A percentile compares a stretch with the other conserved stretches of the same genome.
Conservation (phyloP, 495 filamentous ascomycete genomes). For the Hypoxylon perforatum region DNA sequence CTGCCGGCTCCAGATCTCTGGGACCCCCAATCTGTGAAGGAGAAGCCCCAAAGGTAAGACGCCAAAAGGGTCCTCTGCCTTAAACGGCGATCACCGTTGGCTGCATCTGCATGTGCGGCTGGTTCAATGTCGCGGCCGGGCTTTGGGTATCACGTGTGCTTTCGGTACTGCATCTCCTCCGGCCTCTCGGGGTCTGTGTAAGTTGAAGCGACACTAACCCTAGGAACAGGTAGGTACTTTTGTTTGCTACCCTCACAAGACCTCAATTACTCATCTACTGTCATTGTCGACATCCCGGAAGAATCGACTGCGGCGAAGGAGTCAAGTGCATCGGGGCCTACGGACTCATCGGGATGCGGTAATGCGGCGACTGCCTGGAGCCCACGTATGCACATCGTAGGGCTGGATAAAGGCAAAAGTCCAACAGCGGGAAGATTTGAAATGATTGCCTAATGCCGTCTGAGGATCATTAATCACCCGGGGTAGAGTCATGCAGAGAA, state of each 20-base stretch:
- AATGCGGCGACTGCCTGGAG: not conserved
- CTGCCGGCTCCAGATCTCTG: constrained; percentile 37
- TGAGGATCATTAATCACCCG: constrained; percentile 18
- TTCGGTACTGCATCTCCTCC: constrained; percentile 11
- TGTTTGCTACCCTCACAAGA: not conserved
- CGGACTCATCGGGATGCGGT: constrained; percentile 26
- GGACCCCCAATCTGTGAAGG: constrained; percentile 11
- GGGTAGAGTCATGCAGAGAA: not conserved
- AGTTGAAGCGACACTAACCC: not conserved
- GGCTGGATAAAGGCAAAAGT: constrained; percentile 28
- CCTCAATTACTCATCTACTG: constrained; percentile 7
- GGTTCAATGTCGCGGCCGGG: constrained; percentile 23
- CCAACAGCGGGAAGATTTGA: constrained; percentile 21
- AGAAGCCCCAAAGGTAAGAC: constrained; percentile 12
- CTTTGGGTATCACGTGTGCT: constrained; percentile 35
- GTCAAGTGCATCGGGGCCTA: not conserved
- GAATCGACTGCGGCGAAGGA: not conserved
- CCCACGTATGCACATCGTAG: constrained; percentile 3
- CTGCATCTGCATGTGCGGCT: constrained; percentile 1
- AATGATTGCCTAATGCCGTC: not conserved
- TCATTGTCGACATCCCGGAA: not conserved
- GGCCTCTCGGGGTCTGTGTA: constrained; percentile 28
- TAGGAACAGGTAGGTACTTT: constrained; percentile 7
- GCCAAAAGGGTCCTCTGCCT: not conserved
- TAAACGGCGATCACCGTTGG: constrained; percentile 28